Base-by-base conservation (phyloP, 2,329 filamentous ascomycete species). In the Endocalyx cinctus region DNA sequence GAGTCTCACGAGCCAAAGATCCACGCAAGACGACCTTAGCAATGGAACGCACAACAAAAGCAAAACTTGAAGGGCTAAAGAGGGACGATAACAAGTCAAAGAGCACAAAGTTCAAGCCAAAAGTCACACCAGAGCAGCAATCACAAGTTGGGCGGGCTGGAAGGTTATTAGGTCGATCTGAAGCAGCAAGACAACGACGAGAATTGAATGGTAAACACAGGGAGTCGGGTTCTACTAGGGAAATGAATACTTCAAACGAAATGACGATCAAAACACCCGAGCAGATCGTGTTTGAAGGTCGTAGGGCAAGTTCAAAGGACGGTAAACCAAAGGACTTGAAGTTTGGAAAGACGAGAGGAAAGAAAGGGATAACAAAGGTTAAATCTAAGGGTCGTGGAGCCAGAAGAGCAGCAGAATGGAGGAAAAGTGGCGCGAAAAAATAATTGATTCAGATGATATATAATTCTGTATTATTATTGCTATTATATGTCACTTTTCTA, bases 1-100 rank as follows among this genome's bases (percentile, higher is more conserved):
- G 92, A 34, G 89, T 98, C 29, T 83, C 79, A 29, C 81, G 92
- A 40, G 92, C 92, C 54, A 90, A 88, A 61, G 84, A 84, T 37
- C 75, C 74, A 22, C 70, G 74, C 52, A 78, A 77, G 60, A 79
- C 75, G 6, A 58, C 63, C 25, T 60, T 70, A 17, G 73, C 74
- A 34, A 58, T 76, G 46, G 72, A 67, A 37, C 58, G 60, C 28
- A 54, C 73, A 43, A 71, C 64, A 41, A 62, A 64, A 37, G 46
- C 49, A 44, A 66, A 47, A 35, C 29, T 44, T n/a, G 48, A 45
- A 45, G 58, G 49, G 47, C 52, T 34, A 27, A 45, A 56, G 16
- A 41, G 43, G 25, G 35, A 35, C 20, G 42, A 50, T 33, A 42
- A 51, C 46, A 63, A 58, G 35, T 43, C 46, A 44, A 62, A 58